Conservation (phyloP, 139 green algal species). For the Desmodesmus armatus region DNA sequence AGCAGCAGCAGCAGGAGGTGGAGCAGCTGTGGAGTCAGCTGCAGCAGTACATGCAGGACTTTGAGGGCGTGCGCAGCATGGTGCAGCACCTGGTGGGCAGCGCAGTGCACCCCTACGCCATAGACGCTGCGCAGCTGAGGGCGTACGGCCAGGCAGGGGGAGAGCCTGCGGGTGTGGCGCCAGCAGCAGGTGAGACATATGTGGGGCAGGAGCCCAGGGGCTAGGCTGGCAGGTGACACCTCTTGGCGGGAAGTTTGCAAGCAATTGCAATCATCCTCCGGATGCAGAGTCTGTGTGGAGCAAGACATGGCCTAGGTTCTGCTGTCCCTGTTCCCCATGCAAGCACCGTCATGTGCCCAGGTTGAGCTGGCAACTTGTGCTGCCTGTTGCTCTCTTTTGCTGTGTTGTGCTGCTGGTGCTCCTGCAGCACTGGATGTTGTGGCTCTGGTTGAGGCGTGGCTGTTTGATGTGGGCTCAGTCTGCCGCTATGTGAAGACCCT, state of each 20-base stretch:
- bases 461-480: constrained; percentile 9
- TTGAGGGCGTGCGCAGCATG: neutral
- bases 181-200: neutral
- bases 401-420: neutral
- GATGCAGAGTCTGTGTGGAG: too few species aligned
- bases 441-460: constrained; percentile 39
- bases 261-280: too few species aligned
- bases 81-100: constrained; percentile 8
- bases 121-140: constrained; percentile 12
- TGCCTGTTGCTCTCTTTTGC: too few species aligned
- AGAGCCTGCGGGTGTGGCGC: too few species aligned
- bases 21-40: constrained; percentile 5
- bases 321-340: too few species aligned
- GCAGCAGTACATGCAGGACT: constrained; percentile 18
- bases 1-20: neutral
- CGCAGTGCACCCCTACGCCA: constrained; percentile 36
- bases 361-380: too few species aligned
- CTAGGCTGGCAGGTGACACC: too few species aligned
- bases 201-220: too few species aligned
- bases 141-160: neutral
- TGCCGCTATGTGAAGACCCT: constrained; percentile 12
- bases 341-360: too few species aligned
- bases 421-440: constrained; percentile 28
- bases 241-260: too few species aligned
- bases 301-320: too few species aligned